Evolutionary conservation across 257 asterid species (phyloP), one percentile per base, ranked within the genome.

Genomic region (Euphrasia confusa): DNA sequence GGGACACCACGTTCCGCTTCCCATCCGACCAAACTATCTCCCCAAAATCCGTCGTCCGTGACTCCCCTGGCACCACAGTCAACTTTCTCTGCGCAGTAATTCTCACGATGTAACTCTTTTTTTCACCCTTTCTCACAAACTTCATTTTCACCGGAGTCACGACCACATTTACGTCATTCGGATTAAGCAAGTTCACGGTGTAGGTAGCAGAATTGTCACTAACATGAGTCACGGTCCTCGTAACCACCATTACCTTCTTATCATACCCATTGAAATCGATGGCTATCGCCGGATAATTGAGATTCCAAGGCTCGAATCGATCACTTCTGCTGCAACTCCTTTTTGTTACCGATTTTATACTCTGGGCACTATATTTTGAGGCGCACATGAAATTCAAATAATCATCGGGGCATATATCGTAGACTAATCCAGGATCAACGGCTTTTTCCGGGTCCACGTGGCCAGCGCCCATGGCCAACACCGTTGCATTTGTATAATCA

Each of bases 381-480:
- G 95, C 84, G 14, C 97, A 90, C 0, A 90, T 77, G 57, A 90
- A 87, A 33, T 79, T 68, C 58, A 83, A 13, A 18, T 87, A 90
- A 66, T 90, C 91, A 0, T 58, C 42, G 0, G 54, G 5, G 0
- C 78, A 66, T 3, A 90, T 24, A 62, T 90, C 97, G 30, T 83
- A 90, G 0, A 90, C 95, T 45, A 90, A 67, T 7, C 95, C 97
- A 0, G 97, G 97, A 75, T 85, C 87, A 0, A 79, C 64, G 4
- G 97, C 95, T 47, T 78, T 85, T 67, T 79, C 83, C 0, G 97
- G 97, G 62, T 82, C 72, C 5, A 90, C 94, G n/a, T 90, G 96
- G 0, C 97, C 97, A 0, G 95, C 87, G 0, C 97, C 97, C 57
- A 75, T 78, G 40, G 78, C 95, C 82, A 83, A 87, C 17, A 72